Percentiles rank a stretch among this genome's conserved stretches.
phyloP scores from a whole-genome alignment of 345 rosid species.

The Leavenworthia alabamica region DNA sequence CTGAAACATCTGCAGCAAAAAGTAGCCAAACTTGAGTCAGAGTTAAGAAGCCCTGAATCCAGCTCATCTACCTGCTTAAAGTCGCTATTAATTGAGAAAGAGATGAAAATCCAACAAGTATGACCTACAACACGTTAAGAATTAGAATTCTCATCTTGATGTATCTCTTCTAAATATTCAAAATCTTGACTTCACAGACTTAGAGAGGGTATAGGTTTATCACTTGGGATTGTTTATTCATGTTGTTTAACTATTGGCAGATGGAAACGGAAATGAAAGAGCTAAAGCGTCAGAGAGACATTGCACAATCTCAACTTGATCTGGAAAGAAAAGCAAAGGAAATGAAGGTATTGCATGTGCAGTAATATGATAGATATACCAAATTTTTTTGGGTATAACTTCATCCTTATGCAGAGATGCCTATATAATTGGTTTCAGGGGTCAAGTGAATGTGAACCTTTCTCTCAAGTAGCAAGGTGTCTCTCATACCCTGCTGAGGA shows the following conservation, averaged over 20 bases:
- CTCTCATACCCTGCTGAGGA: conserved; percentile 56
- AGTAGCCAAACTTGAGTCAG: conserved; percentile 94
- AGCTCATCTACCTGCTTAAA: conserved; percentile 55
- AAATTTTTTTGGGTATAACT: neutral
- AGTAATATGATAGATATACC: neutral
- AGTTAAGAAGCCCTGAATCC: conserved; percentile 68
- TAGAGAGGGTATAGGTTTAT: neutral
- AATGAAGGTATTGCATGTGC: conserved; percentile 47
- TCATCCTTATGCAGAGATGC: neutral
- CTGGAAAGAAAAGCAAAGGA: conserved; percentile 63
- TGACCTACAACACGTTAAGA: conserved; percentile 1
- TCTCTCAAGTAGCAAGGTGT: conserved; percentile 61
- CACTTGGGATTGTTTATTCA: neutral
- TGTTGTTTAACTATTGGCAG: conserved; percentile 37
- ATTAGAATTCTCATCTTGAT: neutral
- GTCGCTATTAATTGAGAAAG: conserved; percentile 57
- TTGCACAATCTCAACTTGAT: conserved; percentile 72
- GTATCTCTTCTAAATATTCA: neutral
- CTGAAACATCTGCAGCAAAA: conserved; percentile 82
- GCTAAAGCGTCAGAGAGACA: conserved; percentile 91
- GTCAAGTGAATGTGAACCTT: conserved; percentile 48
- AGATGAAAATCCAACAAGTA: conserved; percentile 74
- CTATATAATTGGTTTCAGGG: conserved; percentile 36
- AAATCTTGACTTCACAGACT: neutral
- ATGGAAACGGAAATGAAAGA: conserved; percentile 86